phyloP scores from a whole-genome alignment of 495 filamentous ascomycete species.

The Hypoxylon lenormandii region DNA sequence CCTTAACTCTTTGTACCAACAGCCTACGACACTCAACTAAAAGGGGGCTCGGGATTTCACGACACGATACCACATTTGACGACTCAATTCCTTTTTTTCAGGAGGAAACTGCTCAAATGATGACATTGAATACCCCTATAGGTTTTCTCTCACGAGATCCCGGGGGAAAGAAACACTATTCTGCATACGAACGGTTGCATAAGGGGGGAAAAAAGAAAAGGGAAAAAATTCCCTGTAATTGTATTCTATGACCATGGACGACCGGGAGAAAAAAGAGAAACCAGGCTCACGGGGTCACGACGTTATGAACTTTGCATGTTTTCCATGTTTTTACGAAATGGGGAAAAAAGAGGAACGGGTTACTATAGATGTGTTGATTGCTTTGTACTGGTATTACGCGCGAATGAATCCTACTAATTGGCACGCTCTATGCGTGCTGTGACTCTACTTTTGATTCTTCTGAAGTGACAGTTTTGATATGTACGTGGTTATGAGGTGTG shows the following conservation, averaged over 20 bases:
- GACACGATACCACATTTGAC: constrained; percentile 7
- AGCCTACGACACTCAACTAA: constrained; percentile 1
- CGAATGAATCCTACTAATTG: constrained; percentile 12
- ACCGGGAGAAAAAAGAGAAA: constrained; percentile 1
- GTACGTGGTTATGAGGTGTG: too few species aligned
- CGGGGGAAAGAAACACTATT: constrained; percentile 1
- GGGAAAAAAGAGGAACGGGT: background rate
- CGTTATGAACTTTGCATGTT: constrained; percentile 22
- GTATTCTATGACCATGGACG: constrained; percentile 24
- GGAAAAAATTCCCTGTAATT: background rate
- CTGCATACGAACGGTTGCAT: constrained; percentile 8
- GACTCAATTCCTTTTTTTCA: constrained; percentile 16
- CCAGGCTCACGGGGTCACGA: constrained; percentile 11
- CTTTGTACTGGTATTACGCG: constrained; percentile 12
- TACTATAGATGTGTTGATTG: background rate
- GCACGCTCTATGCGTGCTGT: constrained; percentile 11
- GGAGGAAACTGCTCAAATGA: constrained; percentile 2
- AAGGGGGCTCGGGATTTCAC: background rate
- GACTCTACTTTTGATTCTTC: background rate
- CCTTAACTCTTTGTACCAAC: constrained; percentile 29
- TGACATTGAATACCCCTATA: constrained; percentile 22
- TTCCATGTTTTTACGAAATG: constrained; percentile 2
- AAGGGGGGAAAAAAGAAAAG: constrained; percentile 2
- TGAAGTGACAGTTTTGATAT: background rate
- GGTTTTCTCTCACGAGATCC: constrained; percentile 20